Evolutionary conservation across 768 basidiomycete species (phyloP), one percentile per base, ranked within the genome.

Genomic region (Strobilomyces dryophilus): DNA sequence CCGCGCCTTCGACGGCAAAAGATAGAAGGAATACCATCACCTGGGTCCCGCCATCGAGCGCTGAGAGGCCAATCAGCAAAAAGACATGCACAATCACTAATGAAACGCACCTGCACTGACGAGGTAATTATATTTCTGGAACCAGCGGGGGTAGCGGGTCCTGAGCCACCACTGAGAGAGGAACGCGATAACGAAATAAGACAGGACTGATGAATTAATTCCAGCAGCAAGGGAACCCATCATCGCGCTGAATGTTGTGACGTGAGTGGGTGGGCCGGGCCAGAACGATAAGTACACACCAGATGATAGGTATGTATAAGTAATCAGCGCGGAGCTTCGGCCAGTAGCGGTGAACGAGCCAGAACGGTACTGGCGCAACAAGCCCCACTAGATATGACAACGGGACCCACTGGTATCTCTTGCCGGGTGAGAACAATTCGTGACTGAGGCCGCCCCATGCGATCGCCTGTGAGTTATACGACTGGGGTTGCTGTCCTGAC

Each of bases 331-430:
- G 58, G 6, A 66, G 62, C 34, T 61, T 61, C 5, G 76, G 74
- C 66, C 62, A 73, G 47, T 64, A 61, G 9, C 62, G 61, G 47
- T 76, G 74, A 1, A 66, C 21, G 15, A 76, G 41, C 71, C 72
- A 77, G 66, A 77, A 73, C 1, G 74, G 76, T 24, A 76, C 52
- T 1, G 75, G 75, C 0, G 62, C 63, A 36, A 45, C 61, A 14
- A 77, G 58, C 8, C 76, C 62, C n/a, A 69, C 18, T 2, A 69
- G 21, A 43, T 68, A 69, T 5, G 68, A 61, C 56, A 70, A 73
- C 5, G 73, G 72, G 1, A 79, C 76, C 59, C 77, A 76, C 42
- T 72, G 58, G 47, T 72, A 70, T 55, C 68, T 57, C 50, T 37
- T 53, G 17, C 66, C 61, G 2, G 55, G 54, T 2, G 65, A 61